Percentiles rank a stretch among this genome's conserved stretches.
Conservation (phyloP, 768 basidiomycete species). For the Tulasnella sp. region DNA sequence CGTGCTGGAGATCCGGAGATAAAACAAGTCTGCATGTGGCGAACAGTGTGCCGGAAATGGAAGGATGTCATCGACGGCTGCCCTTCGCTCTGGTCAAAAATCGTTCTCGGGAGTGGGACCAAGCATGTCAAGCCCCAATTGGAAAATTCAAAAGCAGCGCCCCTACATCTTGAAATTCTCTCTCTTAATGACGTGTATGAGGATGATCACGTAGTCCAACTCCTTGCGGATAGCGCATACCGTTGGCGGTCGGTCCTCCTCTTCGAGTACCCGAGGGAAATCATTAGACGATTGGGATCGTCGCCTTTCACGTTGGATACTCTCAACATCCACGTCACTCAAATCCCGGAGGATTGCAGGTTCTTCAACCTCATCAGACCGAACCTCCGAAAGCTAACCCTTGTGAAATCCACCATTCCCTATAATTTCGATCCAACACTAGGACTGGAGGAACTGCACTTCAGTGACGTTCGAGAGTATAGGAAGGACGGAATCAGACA, state of each 20-base stretch:
- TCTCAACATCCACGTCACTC: background rate
- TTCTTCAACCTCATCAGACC: background rate
- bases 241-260: background rate
- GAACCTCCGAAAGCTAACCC: background rate
- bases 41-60: background rate
- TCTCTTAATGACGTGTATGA: background rate
- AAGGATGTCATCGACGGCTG: background rate
- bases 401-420: background rate
- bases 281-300: background rate
- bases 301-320: background rate
- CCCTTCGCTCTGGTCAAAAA: background rate
- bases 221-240: background rate
- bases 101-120: background rate
- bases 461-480: background rate
- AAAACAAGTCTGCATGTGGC: background rate
- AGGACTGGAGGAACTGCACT: background rate
- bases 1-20: background rate
- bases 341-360: background rate
- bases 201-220: background rate
- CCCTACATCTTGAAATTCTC: background rate
- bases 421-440: background rate
- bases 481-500: background rate
- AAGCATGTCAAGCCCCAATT: background rate
- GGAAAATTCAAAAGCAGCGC: background rate
- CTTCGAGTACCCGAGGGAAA: background rate